These are phyloP conservation scores for Chaetomium olivaceum DNA, from an alignment of 2,329 filamentous ascomycete species.

Conservation along the genomic window DNA sequence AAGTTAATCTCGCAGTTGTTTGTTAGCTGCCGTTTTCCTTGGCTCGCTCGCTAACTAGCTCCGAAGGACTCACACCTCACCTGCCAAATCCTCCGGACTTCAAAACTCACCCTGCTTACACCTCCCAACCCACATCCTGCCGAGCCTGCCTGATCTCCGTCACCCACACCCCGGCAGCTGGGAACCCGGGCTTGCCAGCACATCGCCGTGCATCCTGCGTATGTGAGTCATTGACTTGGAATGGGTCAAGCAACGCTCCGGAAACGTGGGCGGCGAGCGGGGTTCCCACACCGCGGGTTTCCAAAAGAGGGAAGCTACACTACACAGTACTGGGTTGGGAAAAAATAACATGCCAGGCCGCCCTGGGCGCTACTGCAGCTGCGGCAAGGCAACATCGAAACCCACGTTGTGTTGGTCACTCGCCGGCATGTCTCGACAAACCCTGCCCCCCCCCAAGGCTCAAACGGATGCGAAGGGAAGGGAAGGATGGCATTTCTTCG, in stretches of 20 bases:
- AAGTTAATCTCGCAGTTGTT: not conserved
- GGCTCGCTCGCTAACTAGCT: not conserved
- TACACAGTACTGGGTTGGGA: not conserved
- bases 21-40: not conserved
- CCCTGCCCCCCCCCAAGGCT: no score
- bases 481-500: not conserved
- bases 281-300: slow-evolving; percentile 4
- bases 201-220: slow-evolving; percentile 4
- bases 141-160: slow-evolving; percentile 15
- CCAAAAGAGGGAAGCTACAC: slow-evolving; percentile 8
- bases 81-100: slow-evolving; percentile 6
- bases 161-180: slow-evolving; percentile 4
- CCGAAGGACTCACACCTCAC: not conserved
- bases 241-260: slow-evolving; percentile 9
- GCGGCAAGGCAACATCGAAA: slow-evolving; percentile 9
- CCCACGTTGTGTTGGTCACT: slow-evolving; percentile 13
- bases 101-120: slow-evolving; percentile 13
- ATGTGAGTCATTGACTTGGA: slow-evolving; percentile 20
- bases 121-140: not conserved
- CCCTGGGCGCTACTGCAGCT: not conserved
- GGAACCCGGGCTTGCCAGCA: slow-evolving; percentile 5
- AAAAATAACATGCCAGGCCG: not conserved
- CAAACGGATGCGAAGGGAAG: not conserved
- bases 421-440: not conserved
- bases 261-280: slow-evolving; percentile 19